Evolutionary conservation across 2,329 filamentous ascomycete genomes (phyloP), one percentile per base, ranked within the genome.

Genomic region (Periglandula ipomoeae): DNA sequence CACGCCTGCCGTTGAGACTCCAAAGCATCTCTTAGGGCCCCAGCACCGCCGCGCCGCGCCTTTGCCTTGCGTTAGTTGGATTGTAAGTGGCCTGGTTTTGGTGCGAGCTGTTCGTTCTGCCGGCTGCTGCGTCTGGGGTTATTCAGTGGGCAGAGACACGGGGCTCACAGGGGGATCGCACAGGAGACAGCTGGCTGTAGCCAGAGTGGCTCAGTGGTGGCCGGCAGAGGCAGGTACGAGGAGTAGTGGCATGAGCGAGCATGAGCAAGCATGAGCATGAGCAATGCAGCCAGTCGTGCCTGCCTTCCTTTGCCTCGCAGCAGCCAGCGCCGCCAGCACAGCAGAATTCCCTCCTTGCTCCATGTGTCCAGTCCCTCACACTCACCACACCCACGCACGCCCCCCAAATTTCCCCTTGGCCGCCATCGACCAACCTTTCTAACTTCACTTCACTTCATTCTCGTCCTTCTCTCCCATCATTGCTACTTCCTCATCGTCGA

Each of bases 401-500:
- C 54, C 54, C 58, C 50, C 51, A 50, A 59, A 58, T 56, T 58
- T 52, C 52, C 54, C 55, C 57, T 56, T 59, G n/a, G n/a, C 53
- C 53, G 49, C 52, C 48, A 50, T 54, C 55, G 39, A 42, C 46
- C 46, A 20, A 24, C 37, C 41, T 24, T 48, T 39, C 41, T 11
- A 26, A 20, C 30, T 50, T 53, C 52, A 55, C 51, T 54, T 54
- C 51, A 55, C 55, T 53, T 55, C 50, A 47, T 46, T 50, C 56
- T 51, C 51, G 48, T 52, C 49, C 46, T 48, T 49, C 49, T 46
- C 52, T 58, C 53, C 57, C 62, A 61, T 65, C 65, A 65, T 66
- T 65, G 63, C 62, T 65, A 64, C 61, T 66, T 64, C 63, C 61
- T 58, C 54, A 58, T 59, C 56, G 56, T 46, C 49, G 45, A 44